phyloP scores from a whole-genome alignment of 2,329 filamentous ascomycete species.

The Huntiella abstrusa region DNA sequence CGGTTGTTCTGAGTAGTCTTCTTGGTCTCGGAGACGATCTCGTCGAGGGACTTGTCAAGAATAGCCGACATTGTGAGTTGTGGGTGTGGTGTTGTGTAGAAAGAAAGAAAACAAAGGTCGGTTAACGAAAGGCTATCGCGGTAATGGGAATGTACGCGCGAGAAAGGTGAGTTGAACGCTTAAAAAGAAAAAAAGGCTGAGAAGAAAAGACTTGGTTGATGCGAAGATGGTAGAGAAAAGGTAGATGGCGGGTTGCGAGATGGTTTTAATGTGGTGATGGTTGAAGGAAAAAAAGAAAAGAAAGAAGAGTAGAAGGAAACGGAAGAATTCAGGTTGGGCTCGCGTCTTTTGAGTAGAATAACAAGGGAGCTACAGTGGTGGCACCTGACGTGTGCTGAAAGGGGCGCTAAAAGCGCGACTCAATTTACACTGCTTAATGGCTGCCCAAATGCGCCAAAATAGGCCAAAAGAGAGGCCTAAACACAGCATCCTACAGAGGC shows the following conservation, averaged over 20 bases:
- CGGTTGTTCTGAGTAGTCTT: conserved; percentile 37
- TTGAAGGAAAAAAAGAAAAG: conserved; percentile 7
- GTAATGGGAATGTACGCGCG: background rate
- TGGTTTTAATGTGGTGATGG: conserved; percentile 7
- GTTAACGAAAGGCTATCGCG: background rate
- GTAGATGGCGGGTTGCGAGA: conserved; percentile 7
- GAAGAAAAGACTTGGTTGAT: conserved; percentile 9
- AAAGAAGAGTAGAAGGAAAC: conserved; percentile 2
- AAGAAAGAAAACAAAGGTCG: background rate
- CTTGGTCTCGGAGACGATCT: conserved; percentile 72
- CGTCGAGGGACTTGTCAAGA: conserved; percentile 91
- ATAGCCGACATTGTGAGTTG: conserved; percentile 64
- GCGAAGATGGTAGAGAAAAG: conserved; percentile 12
- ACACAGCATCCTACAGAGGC: too few species aligned
- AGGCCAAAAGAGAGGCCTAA: too few species aligned
- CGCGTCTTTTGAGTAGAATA: too few species aligned
- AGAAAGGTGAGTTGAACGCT: conserved; percentile 1
- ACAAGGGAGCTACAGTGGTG: too few species aligned
- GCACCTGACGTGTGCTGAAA: too few species aligned
- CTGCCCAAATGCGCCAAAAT: too few species aligned
- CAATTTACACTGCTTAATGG: background rate
- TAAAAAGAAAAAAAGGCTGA: conserved; percentile 2
- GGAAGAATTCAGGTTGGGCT: too few species aligned
- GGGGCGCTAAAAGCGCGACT: too few species aligned
- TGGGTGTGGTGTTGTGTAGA: conserved; percentile 11